These are phyloP conservation scores for Drosera capensis DNA, from an alignment of 148 eudicot genomes.

Conservation along the genomic window DNA sequence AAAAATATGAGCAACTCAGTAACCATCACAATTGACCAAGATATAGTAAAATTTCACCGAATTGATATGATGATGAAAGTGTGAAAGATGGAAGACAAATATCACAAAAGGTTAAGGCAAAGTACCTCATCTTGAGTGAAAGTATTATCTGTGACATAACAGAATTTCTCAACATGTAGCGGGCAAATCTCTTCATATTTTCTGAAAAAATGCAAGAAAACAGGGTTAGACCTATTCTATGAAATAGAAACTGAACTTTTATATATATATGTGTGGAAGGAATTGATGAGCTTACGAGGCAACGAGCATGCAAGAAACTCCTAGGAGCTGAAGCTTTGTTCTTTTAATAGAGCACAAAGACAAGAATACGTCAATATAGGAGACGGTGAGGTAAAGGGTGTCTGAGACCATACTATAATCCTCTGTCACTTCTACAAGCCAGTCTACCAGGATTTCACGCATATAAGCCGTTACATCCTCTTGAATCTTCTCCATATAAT, in stretches of 20 bases:
- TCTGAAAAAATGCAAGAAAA: constrained; percentile 12
- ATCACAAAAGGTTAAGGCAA: background rate
- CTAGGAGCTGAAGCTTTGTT: constrained; percentile 51
- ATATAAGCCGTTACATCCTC: constrained; percentile 25
- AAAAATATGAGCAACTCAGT: background rate
- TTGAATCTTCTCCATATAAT: constrained; percentile 41
- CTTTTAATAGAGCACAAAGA: constrained; percentile 15
- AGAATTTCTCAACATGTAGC: constrained; percentile 42
- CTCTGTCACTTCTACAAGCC: constrained; percentile 54
- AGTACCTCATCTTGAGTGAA: constrained; percentile 35
- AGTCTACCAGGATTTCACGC: constrained; percentile 40
- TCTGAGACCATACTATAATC: constrained; percentile 52
- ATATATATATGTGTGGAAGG: background rate
- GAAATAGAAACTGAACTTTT: background rate
- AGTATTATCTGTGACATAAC: constrained; percentile 46
- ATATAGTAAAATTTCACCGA: background rate
- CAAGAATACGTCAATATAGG: constrained; percentile 36
- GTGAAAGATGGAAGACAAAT: background rate
- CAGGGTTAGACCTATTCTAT: background rate
- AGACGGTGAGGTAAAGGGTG: constrained; percentile 33
- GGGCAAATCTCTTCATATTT: constrained; percentile 54
- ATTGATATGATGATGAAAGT: background rate
- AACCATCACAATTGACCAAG: no score
- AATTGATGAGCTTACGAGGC: constrained; percentile 33
- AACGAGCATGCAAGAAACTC: constrained; percentile 46